These are phyloP conservation scores for Plasmodium adleri DNA, from an alignment of 169 alveolate genomes.

Conservation along the genomic window DNA sequence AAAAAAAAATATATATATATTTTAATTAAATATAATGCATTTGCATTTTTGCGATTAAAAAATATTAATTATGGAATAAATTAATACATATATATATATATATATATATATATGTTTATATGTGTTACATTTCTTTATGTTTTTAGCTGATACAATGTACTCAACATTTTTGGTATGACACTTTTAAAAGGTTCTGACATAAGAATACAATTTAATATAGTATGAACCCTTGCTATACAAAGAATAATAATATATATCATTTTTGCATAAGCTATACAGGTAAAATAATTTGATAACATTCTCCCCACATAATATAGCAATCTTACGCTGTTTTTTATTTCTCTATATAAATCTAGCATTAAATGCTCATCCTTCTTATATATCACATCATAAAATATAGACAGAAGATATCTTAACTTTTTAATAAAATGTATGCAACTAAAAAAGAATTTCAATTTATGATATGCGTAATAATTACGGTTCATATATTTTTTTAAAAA, in stretches of 20 bases:
- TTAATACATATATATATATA: too few species aligned
- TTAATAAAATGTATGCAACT: slow-evolving; percentile 58
- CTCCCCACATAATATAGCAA: slow-evolving; percentile 65
- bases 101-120: background rate
- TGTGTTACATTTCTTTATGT: background rate
- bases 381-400: slow-evolving; percentile 33
- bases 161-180: slow-evolving; percentile 22
- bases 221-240: slow-evolving; percentile 53
- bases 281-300: slow-evolving; percentile 60
- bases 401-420: slow-evolving; percentile 29
- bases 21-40: too few species aligned
- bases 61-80: too few species aligned
- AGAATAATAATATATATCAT: slow-evolving; percentile 26
- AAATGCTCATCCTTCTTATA: slow-evolving; percentile 43
- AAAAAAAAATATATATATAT: too few species aligned
- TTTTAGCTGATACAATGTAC: slow-evolving; percentile 6
- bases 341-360: slow-evolving; percentile 41
- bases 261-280: slow-evolving; percentile 72
- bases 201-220: slow-evolving; percentile 34
- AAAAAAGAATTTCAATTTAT: slow-evolving; percentile 49
- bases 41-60: too few species aligned
- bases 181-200: slow-evolving; percentile 65
- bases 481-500: slow-evolving; percentile 44
- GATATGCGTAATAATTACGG: slow-evolving; percentile 43
- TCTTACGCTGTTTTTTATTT: slow-evolving; percentile 45